phyloP scores from a whole-genome alignment of 2,329 filamentous ascomycete species.

The Fonsecaea nubica region DNA sequence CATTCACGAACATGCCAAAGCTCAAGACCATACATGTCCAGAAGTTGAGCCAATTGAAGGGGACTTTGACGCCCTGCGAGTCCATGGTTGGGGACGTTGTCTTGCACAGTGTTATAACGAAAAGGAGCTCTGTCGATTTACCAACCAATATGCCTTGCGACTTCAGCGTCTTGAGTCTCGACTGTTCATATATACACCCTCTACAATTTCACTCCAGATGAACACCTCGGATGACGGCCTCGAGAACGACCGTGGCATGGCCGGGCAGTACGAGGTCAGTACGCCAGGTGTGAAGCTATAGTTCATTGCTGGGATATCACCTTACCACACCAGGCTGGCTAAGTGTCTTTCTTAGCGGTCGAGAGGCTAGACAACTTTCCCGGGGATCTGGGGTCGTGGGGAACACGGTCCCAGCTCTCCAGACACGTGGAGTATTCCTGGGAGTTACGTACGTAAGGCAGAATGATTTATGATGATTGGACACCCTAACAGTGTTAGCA shows the following conservation, averaged over 20 bases:
- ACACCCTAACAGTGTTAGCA: neutral
- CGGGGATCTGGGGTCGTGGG: neutral
- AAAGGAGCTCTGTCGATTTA: neutral
- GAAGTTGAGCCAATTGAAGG: too few relatives aligned
- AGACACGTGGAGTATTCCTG: neutral
- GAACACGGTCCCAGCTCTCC: neutral
- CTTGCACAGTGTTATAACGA: neutral
- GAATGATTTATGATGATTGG: neutral
- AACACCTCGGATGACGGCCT: neutral
- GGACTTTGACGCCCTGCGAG: neutral
- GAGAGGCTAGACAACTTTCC: neutral
- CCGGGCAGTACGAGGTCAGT: neutral
- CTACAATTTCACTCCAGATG: neutral
- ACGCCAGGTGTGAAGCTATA: neutral
- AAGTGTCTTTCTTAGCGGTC: too few relatives aligned
- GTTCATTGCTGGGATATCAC: neutral
- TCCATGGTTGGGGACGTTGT: neutral
- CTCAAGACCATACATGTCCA: too few relatives aligned
- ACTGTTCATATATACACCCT: neutral
- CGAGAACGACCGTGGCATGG: neutral
- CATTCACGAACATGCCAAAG: too few relatives aligned
- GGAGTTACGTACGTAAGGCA: neutral
- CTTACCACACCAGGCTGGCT: neutral
- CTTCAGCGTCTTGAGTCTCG: neutral
- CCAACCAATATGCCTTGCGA: neutral